Conservation (phyloP, 177 flowering plant species). For the Tripterygium wilfordii region DNA sequence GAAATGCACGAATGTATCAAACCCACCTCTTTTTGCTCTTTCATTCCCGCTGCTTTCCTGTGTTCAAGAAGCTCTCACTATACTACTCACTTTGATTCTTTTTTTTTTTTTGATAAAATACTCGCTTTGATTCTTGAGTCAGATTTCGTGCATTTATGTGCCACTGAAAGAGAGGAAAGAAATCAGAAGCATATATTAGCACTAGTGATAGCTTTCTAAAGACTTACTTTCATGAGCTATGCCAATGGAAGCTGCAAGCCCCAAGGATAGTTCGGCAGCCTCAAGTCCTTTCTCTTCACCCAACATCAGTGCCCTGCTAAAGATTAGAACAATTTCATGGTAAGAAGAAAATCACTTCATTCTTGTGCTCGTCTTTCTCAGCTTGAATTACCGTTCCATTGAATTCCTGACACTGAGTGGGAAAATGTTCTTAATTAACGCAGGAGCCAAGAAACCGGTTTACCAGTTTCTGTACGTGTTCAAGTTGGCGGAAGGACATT, state of each 20-base stretch:
- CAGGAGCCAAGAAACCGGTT: conserved; percentile 92
- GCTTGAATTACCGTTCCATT: too few species aligned
- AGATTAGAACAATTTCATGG: conserved; percentile 74
- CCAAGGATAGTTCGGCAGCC: conserved; percentile 33
- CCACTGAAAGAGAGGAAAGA: not conserved
- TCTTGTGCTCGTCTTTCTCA: too few species aligned
- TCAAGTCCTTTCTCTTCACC: conserved; percentile 75
- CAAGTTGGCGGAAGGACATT: conserved; percentile 48
- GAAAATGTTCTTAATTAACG: too few species aligned
- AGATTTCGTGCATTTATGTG: conserved; percentile 17
- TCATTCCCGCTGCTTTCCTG: conserved; percentile 11
- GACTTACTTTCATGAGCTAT: conserved; percentile 9
- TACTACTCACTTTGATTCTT: conserved; percentile 9
- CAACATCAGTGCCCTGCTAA: conserved; percentile 58
- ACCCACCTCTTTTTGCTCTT: conserved; percentile 17
- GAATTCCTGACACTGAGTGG: too few species aligned
- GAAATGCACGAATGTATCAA: conserved; percentile 17
- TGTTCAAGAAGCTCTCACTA: conserved; percentile 18
- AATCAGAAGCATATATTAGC: conserved; percentile 3
- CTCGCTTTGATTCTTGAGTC: too few species aligned
- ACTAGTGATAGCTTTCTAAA: not conserved
- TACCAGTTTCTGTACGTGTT: conserved; percentile 65
- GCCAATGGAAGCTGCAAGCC: conserved; percentile 49
- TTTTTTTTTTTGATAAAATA: too few species aligned
- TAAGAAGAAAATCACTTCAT: too few species aligned